Base-by-base conservation (phyloP, 805 yeast species). In the Lipomyces lipofer region DNA sequence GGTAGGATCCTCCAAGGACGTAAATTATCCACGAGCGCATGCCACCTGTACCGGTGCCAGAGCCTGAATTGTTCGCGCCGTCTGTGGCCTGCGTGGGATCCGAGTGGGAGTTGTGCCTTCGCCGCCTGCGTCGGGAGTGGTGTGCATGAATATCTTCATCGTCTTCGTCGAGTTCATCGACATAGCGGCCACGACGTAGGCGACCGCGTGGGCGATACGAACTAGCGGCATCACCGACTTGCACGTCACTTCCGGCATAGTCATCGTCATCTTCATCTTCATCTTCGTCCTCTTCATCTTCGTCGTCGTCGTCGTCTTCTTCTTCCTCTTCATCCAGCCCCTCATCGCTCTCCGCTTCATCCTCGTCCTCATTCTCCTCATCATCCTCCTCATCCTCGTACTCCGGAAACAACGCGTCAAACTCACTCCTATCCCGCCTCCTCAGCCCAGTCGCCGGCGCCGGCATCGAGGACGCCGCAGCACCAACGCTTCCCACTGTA, bases 21-120 rank as follows among this genome's bases (percentile, higher is more conserved):
- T 80, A 79, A 22, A 82, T 79, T n/a, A 81, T 75, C 86, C 86
- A 82, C 1, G 83, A 77, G 27, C 81, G 69, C 36, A 60, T 49
- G n/a, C n/a, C n/a, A n/a, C n/a, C n/a, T n/a, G n/a, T n/a, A n/a
- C n/a, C n/a, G n/a, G n/a, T n/a, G n/a, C n/a, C n/a, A n/a, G n/a
- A n/a, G n/a, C n/a, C n/a, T n/a, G n/a, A n/a, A 8, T 36, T 36
- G 22, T 17, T 36, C 8, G 40, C 40, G 10, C 40, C 40, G 17
- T 13, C 40, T 3, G n/a, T 36, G 22, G 33, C 10, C 15, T 10
- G 12, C 17, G n/a, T 10, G 21, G 19, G 46, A 43, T 32, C 52
- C 43, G 15, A 50, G 13, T 25, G 29, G 7, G 51, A 17, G n/a
- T 44, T 28, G 9, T 15, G 17, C 5, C 22, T 29, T 12, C 50